phyloP scores from a whole-genome alignment of 2,329 filamentous ascomycete species.

The Madurella mycetomatis region DNA sequence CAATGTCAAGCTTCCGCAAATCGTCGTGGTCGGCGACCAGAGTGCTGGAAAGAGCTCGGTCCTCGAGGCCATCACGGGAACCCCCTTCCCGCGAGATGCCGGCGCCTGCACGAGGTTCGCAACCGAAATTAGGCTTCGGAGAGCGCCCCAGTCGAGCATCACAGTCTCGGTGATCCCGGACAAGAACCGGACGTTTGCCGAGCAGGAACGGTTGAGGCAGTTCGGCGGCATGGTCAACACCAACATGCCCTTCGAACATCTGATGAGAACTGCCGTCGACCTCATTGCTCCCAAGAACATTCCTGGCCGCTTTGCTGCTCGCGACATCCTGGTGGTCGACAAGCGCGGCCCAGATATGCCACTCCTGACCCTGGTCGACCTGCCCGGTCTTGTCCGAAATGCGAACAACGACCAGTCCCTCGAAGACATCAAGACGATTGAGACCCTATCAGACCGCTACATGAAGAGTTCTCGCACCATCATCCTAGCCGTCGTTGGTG shows the following conservation, averaged over 20 bases:
- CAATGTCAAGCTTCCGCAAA: constrained; percentile 40
- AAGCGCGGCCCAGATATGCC: constrained; percentile 56
- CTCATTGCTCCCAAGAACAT: constrained; percentile 48
- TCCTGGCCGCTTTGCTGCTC: constrained; percentile 47
- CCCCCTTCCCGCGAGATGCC: constrained; percentile 56
- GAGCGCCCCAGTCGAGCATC: constrained; percentile 41
- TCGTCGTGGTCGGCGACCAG: constrained; percentile 62
- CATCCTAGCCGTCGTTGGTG: constrained; percentile 52
- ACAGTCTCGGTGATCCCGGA: constrained; percentile 54
- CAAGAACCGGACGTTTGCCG: constrained; percentile 41
- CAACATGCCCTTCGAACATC: constrained; percentile 44
- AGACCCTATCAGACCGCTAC: constrained; percentile 48
- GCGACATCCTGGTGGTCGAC: constrained; percentile 55
- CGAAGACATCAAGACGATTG: constrained; percentile 50
- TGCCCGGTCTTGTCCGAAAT: constrained; percentile 55
- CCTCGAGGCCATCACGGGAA: constrained; percentile 59
- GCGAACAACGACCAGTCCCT: constrained; percentile 50
- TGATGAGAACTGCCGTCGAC: constrained; percentile 49
- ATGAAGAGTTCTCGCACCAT: constrained; percentile 54
- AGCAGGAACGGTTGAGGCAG: constrained; percentile 44
- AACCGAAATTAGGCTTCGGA: constrained; percentile 54
- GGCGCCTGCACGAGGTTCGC: constrained; percentile 59
- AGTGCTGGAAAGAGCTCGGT: constrained; percentile 62
- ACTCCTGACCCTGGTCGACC: constrained; percentile 57
- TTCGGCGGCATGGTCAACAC: constrained; percentile 45